Evolutionary conservation across 805 yeast genomes (phyloP), one percentile per base, ranked within the genome.

Genomic region (Hanseniaspora mollemarum): DNA sequence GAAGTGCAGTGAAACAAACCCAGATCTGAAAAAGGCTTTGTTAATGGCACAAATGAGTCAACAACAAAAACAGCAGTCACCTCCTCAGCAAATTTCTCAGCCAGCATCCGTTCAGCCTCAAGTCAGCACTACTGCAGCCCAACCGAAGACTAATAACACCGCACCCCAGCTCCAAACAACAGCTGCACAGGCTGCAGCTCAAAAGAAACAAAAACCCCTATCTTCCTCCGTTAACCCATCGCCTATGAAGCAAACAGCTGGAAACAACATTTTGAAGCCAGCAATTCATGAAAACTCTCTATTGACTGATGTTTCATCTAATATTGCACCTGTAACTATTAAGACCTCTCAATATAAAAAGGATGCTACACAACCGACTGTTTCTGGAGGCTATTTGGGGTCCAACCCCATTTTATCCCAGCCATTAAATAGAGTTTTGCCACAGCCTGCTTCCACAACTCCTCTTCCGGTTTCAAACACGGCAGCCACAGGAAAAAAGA

Each of bases 401-500:
- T 92, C 46, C 74, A 80, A 46, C 78, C 86, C 6, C 74, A 76
- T 53, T 76, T 80, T 4, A 81, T 86, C 8, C 71, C 72, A 10
- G 80, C 95, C 0, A 80, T 80, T 4, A 67, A 78, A 1, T 71
- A 81, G 56, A 77, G 79, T 54, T 79, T 81, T 28, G 77, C 76
- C 55, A 73, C 96, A 54, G 95, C 98, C 39, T 15, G 24, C 6
- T 16, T 28, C 24, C 2, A 25, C 43, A 4, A 22, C 36, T 19
- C 16, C 31, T 13, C 37, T 13, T 18, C 19, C 49, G 4, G 40
- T 15, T 13, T 80, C 95, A 6, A 68, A 87, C 45, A 73, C 86
- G 25, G 92, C 87, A 36, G 96, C 96, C 10, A 76, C 79, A 51
- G 92, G 94, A 80, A 49, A 69, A 78, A 44, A 81, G 79, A 56